A percentile compares a stretch with the other conserved stretches of the same genome.
These are phyloP conservation scores for Cladosporium oxysporum DNA, from an alignment of 2,329 filamentous ascomycete species.

Conservation along the genomic window DNA sequence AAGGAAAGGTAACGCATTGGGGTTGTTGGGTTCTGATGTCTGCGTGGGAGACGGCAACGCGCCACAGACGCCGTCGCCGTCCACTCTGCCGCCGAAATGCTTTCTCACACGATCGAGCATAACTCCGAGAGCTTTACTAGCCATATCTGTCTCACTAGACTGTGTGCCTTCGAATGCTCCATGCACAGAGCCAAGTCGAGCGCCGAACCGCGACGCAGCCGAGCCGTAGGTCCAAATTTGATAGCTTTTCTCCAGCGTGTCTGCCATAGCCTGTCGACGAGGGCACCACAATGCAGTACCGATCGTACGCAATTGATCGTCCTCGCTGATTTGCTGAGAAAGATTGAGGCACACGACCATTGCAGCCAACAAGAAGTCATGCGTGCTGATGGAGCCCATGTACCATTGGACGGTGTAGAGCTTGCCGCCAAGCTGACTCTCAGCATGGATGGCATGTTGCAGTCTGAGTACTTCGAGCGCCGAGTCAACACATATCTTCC, in stretches of 20 bases:
- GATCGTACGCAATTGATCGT: conserved; percentile 12
- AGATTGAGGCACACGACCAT: conserved; percentile 53
- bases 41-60: background rate
- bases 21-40: background rate
- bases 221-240: conserved; percentile 34
- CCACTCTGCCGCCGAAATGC: conserved; percentile 23
- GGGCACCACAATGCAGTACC: conserved; percentile 28
- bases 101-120: conserved; percentile 37
- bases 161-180: conserved; percentile 21
- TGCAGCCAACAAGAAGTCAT: conserved; percentile 52
- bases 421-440: conserved; percentile 48
- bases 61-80: background rate
- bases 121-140: conserved; percentile 34
- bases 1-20: background rate
- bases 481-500: conserved; percentile 49
- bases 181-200: background rate
- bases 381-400: conserved; percentile 47
- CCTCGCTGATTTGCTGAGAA: conserved; percentile 31
- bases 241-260: conserved; percentile 36
- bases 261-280: conserved; percentile 32
- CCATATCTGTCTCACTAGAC: conserved; percentile 35
- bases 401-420: conserved; percentile 50
- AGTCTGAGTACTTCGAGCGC: conserved; percentile 52
- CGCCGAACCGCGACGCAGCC: conserved; percentile 20
- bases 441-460: conserved; percentile 53